Base-by-base conservation (phyloP, 345 rosid genomes). In the Geranium rotundifolium region DNA sequence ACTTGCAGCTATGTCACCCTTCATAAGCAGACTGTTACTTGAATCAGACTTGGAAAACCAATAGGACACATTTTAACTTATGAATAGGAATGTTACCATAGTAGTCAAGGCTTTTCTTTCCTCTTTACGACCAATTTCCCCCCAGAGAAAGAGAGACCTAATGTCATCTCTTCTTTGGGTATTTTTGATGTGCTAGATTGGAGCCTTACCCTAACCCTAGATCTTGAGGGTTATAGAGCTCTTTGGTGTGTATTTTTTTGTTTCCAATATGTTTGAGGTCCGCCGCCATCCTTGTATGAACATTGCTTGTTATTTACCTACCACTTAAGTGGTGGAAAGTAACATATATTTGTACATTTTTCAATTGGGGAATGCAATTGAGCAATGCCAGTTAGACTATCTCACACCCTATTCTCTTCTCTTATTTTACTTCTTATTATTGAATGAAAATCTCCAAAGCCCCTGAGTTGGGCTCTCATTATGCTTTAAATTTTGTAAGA, bases 1-100 rank as follows among this genome's bases (percentile, higher is more conserved):
- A 72, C 84, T 92, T 68, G 96, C 96, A 57, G 96, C 91, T 1
- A 76, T 89, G 58, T 72, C 81, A 41, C 96, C 96, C 20, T 92
- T 92, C 76, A 79, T 92, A 46, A 81, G 77, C 77, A 83, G 88
- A 73, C 76, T 92, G 66, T 81, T 77, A 49, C 70, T 62, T 59
- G 72, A 67, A 69, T 69, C 81, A 64, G 82, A 85, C 71, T 61
- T 78, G 74, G 80, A 78, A 60, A 72, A 67, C 65, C 77, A 68
- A 68, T 87, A 90, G 85, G 76, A 65, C 29, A 39, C 39, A 58
- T 57, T 61, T 60, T 60, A 68, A 60, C 64, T 63, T 68, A 64
- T 59, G 58, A 54, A n/a, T 73, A 71, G 76, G 74, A 20, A 63
- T 69, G 64, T 55, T 65, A 61, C 65, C 72, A 54, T 59, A 58